Base-by-base conservation (phyloP, 805 yeast species). In the Jamesozyma lodderae region DNA sequence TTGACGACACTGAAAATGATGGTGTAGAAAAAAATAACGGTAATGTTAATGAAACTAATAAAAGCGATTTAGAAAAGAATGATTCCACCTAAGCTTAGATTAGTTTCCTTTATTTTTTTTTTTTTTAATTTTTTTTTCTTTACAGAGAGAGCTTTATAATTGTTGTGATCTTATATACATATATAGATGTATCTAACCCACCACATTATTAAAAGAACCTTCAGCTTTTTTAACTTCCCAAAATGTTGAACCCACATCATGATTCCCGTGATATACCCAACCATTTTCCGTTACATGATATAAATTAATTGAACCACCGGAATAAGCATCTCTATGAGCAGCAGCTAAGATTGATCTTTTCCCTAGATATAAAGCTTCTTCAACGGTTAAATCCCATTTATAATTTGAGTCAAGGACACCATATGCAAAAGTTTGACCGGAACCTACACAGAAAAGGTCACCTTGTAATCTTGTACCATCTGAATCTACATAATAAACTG, bases 391-490 rank as follows among this genome's bases (percentile, higher is more conserved):
- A 56, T 92, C 96, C 95, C 96, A 87, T 52, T 72, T 75, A 65
- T 86, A 84, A 52, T 84, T 88, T 24, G 95, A 77, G 61, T 92
- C 98, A 48, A 92, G 70, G 17, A 92, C 98, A 72, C 98, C 98
- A 57, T 92, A 92, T 8, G 98, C 98, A 66, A 92, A 92, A 2
- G 98, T 92, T 68, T 92, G 98, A 64, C 98, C 98, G 1, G 97
- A 90, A 33, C 98, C 98, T 23, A 92, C 98, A 69, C 96, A 86
- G 65, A 92, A 92, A 47, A 88, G 52, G 57, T 90, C 95, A 40
- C 98, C 98, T 60, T 85, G 80, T 55, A 92, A 69, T 64, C 98
- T 77, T 4, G 96, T 82, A 37, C 98, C 98, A 58, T 92, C 98
- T 20, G 95, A 83, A 65, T 92, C 98, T 27, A 92, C 97, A 53